These are phyloP conservation scores for Cymbopogon citratus DNA, from an alignment of 176 grass and related monocot species.

Conservation along the genomic window DNA sequence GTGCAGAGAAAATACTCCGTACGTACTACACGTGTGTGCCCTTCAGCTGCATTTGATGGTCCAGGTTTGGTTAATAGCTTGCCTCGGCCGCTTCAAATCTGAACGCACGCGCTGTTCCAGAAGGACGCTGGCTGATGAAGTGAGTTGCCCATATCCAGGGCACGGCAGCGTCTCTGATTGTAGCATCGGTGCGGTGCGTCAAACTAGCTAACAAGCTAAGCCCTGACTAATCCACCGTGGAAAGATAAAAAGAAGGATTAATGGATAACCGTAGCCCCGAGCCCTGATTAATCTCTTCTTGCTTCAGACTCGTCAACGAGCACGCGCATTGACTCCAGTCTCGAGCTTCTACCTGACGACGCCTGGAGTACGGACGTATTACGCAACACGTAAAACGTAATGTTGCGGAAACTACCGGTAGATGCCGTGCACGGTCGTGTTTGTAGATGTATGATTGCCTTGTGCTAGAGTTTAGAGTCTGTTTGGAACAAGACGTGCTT, in stretches of 20 bases:
- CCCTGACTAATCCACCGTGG: not conserved
- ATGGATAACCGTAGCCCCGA: not conserved
- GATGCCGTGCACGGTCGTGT: not conserved
- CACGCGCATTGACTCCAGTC: not conserved
- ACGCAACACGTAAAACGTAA: not conserved
- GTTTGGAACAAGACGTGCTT: no score
- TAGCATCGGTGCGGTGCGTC: not conserved
- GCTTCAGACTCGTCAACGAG: not conserved
- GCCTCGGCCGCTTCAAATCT: slow-evolving; percentile 9
- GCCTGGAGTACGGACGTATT: not conserved
- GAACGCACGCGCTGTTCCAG: not conserved
- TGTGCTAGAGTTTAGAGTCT: no score
- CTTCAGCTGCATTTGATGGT: not conserved
- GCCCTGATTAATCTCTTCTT: not conserved
- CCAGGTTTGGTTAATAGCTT: not conserved
- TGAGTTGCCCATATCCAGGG: no score
- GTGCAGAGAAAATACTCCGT: not conserved
- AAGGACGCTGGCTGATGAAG: not conserved
- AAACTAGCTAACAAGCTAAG: not conserved
- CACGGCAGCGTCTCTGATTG: not conserved
- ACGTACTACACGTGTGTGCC: not conserved
- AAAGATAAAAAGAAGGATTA: not conserved
- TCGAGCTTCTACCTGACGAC: not conserved
- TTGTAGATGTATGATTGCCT: not conserved
- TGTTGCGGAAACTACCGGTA: not conserved